Conservation (phyloP, 2,329 filamentous ascomycete genomes). For the Nemania serpens region DNA sequence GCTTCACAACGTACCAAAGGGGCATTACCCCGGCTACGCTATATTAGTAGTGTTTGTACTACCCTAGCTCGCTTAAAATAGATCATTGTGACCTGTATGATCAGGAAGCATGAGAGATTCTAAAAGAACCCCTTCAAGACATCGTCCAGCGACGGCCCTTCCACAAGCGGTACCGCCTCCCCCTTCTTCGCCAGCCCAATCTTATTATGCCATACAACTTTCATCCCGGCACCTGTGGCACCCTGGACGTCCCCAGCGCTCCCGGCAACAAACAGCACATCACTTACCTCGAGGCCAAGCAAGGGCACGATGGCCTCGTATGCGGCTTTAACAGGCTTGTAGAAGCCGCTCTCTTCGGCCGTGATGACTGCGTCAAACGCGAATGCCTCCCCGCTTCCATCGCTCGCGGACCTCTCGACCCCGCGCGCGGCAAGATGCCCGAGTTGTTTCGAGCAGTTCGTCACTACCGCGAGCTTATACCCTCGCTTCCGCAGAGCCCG, state of each 20-base stretch:
- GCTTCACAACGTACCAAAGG: too few relatives aligned
- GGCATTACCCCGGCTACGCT: too few relatives aligned
- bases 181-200: constrained; percentile 20
- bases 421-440: constrained; percentile 10
- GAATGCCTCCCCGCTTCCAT: neutral
- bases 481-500: constrained; percentile 4
- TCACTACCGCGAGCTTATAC: constrained; percentile 24
- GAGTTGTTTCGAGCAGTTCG: constrained; percentile 23
- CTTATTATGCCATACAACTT: constrained; percentile 25
- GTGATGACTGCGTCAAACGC: constrained; percentile 22
- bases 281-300: neutral
- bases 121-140: constrained; percentile 15
- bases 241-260: constrained; percentile 25
- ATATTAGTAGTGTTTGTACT: too few relatives aligned
- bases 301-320: constrained; percentile 14
- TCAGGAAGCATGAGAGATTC: too few relatives aligned
- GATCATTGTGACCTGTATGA: too few relatives aligned
- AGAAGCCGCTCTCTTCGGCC: constrained; percentile 24
- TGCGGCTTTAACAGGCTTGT: constrained; percentile 20
- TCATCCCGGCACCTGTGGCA: constrained; percentile 16
- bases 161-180: constrained; percentile 12
- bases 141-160: constrained; percentile 6
- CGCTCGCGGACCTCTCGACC: constrained; percentile 11
- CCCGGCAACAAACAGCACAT: constrained; percentile 24
- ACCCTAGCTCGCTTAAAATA: too few relatives aligned